phyloP scores from a whole-genome alignment of 495 filamentous ascomycete genomes.

The Penicillium tannophilum region DNA sequence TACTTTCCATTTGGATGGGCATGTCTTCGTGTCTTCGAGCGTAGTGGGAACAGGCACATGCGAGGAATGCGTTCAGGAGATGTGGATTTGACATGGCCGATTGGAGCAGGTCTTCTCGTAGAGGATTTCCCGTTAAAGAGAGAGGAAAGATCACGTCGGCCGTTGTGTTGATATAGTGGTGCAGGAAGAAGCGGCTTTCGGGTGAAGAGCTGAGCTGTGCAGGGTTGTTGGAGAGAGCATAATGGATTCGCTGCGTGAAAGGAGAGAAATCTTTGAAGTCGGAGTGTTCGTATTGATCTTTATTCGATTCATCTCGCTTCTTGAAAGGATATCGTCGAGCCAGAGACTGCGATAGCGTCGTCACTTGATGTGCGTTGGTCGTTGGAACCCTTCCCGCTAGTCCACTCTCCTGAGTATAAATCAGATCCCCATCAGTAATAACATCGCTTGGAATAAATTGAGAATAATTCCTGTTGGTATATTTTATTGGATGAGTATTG shows the following conservation, averaged over 20 bases:
- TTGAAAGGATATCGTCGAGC: conserved; percentile 2
- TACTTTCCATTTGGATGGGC: conserved; percentile 3
- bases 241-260: conserved; percentile 4
- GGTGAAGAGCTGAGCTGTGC: conserved; percentile 10
- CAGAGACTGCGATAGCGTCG: background rate
- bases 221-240: conserved; percentile 6
- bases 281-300: background rate
- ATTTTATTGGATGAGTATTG: background rate
- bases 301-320: background rate
- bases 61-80: conserved; percentile 12
- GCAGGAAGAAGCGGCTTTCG: conserved; percentile 11
- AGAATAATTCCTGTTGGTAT: background rate
- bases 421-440: background rate
- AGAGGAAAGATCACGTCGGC: conserved; percentile 13
- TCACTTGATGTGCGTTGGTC: background rate
- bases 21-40: conserved; percentile 5
- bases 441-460: background rate
- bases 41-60: conserved; percentile 12
- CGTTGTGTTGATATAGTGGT: conserved; percentile 12
- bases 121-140: conserved; percentile 8
- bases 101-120: conserved; percentile 10
- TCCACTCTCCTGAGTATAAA: background rate
- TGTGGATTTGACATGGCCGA: conserved; percentile 9
- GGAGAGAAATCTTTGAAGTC: background rate
- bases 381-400: background rate